Conservation (phyloP, 2,329 filamentous ascomycete genomes). For the Clarireedia monteithiana region DNA sequence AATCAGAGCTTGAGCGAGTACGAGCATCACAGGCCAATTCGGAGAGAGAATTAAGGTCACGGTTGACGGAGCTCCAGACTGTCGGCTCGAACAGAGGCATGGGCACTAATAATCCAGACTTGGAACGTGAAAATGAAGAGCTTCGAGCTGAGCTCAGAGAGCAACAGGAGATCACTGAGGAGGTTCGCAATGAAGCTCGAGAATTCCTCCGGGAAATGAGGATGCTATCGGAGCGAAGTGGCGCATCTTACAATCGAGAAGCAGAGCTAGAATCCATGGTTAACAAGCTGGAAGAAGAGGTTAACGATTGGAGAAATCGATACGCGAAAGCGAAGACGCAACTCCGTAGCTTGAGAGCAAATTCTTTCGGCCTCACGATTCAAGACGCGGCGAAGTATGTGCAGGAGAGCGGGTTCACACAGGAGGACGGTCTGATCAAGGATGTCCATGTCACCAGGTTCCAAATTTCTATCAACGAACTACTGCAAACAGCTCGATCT, state of each 20-base stretch:
- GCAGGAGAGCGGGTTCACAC: conserved; percentile 58
- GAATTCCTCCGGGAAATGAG: conserved; percentile 87
- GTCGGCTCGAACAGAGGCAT: conserved; percentile 23
- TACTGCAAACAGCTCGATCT: conserved; percentile 68
- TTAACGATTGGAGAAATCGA: conserved; percentile 82
- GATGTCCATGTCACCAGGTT: conserved; percentile 93
- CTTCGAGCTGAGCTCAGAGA: conserved; percentile 57
- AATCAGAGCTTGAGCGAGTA: conserved; percentile 69
- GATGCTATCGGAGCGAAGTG: conserved; percentile 71
- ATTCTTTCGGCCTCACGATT: conserved; percentile 65
- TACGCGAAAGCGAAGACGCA: conserved; percentile 87
- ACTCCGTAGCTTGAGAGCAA: conserved; percentile 70
- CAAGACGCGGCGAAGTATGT: conserved; percentile 62
- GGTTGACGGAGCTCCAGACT: conserved; percentile 47
- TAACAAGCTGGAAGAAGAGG: conserved; percentile 69
- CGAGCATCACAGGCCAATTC: conserved; percentile 59
- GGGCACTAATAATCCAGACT: conserved; percentile 39
- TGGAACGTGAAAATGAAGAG: conserved; percentile 59
- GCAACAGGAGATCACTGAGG: conserved; percentile 77
- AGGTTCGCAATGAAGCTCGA: conserved; percentile 77
- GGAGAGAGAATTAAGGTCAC: conserved; percentile 53
- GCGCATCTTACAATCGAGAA: conserved; percentile 72
- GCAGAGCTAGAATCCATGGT: conserved; percentile 70
- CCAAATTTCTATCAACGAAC: conserved; percentile 87
- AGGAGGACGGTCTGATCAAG: conserved; percentile 71